phyloP scores from a whole-genome alignment of 805 yeast genomes.

The Myxozyma monticola region DNA sequence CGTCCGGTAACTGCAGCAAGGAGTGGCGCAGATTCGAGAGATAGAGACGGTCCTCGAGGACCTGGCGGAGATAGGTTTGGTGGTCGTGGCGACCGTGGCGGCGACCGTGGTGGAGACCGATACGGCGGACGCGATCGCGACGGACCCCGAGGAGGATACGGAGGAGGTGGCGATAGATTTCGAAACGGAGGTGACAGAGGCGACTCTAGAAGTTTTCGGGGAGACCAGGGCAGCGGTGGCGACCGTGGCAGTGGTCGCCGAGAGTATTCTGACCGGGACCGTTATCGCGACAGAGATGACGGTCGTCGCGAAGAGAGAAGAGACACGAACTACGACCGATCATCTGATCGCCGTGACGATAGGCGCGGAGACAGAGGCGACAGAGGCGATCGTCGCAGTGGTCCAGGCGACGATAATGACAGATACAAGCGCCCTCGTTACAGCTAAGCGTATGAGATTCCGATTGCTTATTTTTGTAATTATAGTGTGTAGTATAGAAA shows the following conservation, averaged over 20 bases:
- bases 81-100: no score
- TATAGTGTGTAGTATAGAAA: no score
- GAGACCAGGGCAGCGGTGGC: no score
- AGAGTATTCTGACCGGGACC: no score
- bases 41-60: conserved; percentile 29
- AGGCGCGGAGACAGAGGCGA: conserved; percentile 34
- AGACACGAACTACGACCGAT: no score
- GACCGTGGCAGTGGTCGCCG: no score
- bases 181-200: no score
- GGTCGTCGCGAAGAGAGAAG: no score
- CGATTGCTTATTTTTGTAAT: no score
- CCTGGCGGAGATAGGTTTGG: conserved; percentile 24
- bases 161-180: no score
- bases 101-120: conserved; percentile 21
- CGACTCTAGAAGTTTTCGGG: no score
- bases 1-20: conserved; percentile 13
- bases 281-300: conserved; percentile 4
- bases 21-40: conserved; percentile 8
- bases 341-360: conserved; percentile 21
- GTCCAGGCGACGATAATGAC: conserved; percentile 34
- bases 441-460: no score
- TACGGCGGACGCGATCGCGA: conserved; percentile 12
- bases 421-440: conserved; percentile 22
- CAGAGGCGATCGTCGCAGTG: conserved; percentile 29
- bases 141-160: conserved; percentile 6